Percentiles rank a stretch among this genome's conserved stretches.
phyloP scores from a whole-genome alignment of 1,284 basidiomycete species.

The Puccinia horiana region DNA sequence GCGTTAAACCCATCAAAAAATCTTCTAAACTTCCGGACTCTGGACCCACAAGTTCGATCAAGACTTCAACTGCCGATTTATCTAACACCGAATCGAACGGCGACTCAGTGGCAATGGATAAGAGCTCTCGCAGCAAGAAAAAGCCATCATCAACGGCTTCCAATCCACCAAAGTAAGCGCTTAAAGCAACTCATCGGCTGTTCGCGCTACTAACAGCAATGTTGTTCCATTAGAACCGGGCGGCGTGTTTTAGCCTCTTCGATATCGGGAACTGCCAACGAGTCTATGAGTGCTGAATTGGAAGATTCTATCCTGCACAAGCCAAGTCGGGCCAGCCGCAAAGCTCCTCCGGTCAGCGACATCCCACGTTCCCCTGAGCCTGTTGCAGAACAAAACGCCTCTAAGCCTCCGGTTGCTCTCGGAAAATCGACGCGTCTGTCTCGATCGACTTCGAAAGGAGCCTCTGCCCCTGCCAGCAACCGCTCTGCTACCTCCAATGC shows the following conservation, averaged over 20 bases:
- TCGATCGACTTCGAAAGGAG: conserved; percentile 27
- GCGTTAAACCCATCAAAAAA: conserved; percentile 8
- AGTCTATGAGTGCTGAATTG: background rate
- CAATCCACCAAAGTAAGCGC: background rate
- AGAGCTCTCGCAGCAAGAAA: background rate
- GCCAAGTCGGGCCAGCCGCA: conserved; percentile 8
- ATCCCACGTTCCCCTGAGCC: conserved; percentile 18
- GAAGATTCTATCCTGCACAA: conserved; percentile 20
- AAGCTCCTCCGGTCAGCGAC: background rate
- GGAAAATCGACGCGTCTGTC: conserved; percentile 17
- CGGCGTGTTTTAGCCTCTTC: conserved; percentile 16
- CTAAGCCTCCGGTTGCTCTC: conserved; percentile 29
- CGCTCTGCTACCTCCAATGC: background rate
- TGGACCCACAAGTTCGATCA: background rate
- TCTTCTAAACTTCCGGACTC: background rate
- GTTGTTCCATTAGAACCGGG: background rate
- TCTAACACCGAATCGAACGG: background rate
- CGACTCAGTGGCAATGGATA: background rate
- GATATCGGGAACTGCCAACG: background rate
- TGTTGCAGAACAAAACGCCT: background rate
- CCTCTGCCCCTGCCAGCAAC: conserved; percentile 17
- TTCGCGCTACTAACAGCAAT: background rate
- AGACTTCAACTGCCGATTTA: conserved; percentile 6
- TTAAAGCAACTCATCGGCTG: background rate
- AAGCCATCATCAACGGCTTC: conserved; percentile 18